A percentile compares a stretch with the other conserved stretches of the same genome.
phyloP scores from a whole-genome alignment of 23 red algal genomes.

The Gracilaria gracilis region DNA sequence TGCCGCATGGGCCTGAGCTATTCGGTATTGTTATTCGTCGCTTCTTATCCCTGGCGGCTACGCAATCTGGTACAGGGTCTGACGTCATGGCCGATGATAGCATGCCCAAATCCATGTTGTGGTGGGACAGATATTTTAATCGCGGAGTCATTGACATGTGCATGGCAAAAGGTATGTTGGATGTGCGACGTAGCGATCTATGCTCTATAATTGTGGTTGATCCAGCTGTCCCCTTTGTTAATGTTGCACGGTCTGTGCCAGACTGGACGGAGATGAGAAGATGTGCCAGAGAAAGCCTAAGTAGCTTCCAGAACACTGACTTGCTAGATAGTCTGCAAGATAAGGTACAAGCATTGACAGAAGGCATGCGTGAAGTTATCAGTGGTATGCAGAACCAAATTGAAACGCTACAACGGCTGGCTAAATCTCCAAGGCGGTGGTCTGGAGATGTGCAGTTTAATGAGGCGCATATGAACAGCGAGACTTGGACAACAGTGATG shows the following conservation, averaged over 20 bases:
- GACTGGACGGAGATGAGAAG: conserved; percentile 69
- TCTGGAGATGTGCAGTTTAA: conserved; percentile 60
- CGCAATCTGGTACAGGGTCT: conserved; percentile 49
- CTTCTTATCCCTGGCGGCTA: conserved; percentile 45
- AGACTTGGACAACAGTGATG: conserved; percentile 54
- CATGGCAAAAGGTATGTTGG: conserved; percentile 49
- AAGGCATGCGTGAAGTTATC: conserved; percentile 49
- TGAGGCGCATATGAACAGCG: conserved; percentile 66
- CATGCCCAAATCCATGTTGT: conserved; percentile 63
- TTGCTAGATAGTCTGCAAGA: conserved; percentile 48
- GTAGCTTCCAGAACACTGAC: conserved; percentile 61
- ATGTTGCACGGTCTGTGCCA: conserved; percentile 59
- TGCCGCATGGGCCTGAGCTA: conserved; percentile 29
- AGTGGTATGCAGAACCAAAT: conserved; percentile 45
- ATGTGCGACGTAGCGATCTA: conserved; percentile 6
- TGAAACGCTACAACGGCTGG: conserved; percentile 49
- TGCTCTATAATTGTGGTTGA: conserved; percentile 65
- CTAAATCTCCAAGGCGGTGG: conserved; percentile 59
- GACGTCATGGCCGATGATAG: conserved; percentile 56
- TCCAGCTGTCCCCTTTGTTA: conserved; percentile 67
- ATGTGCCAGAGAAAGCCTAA: conserved; percentile 44
- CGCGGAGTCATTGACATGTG: conserved; percentile 56
- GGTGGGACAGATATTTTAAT: conserved; percentile 60
- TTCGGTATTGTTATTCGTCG: conserved; percentile 48
- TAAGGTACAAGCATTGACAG: conserved; percentile 43